Conservation (phyloP, 345 rosid species). For the Theobroma cacao region DNA sequence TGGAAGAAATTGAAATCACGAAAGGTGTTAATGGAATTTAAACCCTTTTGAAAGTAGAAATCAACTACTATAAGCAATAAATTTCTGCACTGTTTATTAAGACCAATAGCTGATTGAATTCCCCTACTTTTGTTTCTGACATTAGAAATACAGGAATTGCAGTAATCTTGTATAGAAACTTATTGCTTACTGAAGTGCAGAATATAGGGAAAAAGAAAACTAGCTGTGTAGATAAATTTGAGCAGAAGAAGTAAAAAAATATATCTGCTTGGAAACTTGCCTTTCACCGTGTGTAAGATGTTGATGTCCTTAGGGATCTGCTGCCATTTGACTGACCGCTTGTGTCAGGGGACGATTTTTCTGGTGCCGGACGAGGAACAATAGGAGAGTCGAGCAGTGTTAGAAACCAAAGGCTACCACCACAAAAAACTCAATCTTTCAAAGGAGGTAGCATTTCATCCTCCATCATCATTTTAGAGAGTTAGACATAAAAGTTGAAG, state of each 20-base stretch:
- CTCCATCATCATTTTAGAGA: background rate
- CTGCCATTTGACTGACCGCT: slow-evolving; percentile 4
- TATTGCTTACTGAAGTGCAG: background rate
- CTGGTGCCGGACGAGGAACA: slow-evolving; percentile 24
- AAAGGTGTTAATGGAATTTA: no score
- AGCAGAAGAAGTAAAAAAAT: background rate
- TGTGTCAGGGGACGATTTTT: slow-evolving; percentile 30
- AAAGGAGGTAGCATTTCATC: slow-evolving; percentile 34
- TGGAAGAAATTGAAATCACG: no score
- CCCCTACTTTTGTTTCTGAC: background rate
- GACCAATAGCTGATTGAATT: background rate
- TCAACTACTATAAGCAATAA: background rate
- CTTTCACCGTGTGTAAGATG: background rate
- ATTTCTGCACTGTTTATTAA: background rate
- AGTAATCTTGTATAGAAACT: background rate
- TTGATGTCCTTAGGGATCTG: background rate
- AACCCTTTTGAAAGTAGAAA: no score
- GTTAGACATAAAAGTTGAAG: background rate
- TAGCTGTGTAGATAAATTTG: background rate
- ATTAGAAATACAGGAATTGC: background rate
- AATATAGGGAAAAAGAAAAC: background rate
- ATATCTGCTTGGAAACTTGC: background rate
- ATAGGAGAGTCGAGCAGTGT: slow-evolving; percentile 18
- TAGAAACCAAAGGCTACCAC: slow-evolving; percentile 21
- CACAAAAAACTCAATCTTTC: slow-evolving; percentile 34